phyloP scores from a whole-genome alignment of 2,329 filamentous ascomycete genomes.

The Microdochium trichocladiopsis region DNA sequence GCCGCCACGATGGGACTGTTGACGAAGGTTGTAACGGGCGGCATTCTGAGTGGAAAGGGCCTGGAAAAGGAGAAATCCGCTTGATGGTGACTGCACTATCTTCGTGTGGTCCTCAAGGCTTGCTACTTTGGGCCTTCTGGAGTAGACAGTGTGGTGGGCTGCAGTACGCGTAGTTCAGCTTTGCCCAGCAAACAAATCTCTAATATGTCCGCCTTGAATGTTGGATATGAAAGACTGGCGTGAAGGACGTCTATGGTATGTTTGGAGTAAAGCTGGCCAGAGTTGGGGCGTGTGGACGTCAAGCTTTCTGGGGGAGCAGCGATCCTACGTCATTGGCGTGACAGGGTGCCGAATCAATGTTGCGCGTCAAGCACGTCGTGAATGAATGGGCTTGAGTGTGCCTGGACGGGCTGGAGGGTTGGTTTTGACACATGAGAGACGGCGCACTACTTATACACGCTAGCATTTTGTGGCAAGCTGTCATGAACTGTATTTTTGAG shows the following conservation, averaged over 20 bases:
- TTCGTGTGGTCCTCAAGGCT: no score
- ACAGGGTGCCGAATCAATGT: background rate
- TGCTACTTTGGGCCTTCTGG: no score
- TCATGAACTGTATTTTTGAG: background rate
- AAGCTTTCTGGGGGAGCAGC: background rate
- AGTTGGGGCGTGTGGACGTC: background rate
- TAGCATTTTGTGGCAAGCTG: background rate
- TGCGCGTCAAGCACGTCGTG: background rate
- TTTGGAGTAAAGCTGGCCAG: background rate
- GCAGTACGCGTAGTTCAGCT: no score
- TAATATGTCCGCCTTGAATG: no score
- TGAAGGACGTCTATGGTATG: background rate
- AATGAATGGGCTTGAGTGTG: no score
- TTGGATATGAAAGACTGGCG: no score
- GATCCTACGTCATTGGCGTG: background rate
- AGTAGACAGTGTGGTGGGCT: no score
- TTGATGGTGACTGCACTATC: background rate
- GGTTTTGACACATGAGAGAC: no score
- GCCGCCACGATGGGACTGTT: constrained; percentile 51
- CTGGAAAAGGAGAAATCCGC: background rate
- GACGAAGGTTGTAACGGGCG: constrained; percentile 28
- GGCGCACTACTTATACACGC: no score
- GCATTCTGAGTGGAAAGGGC: background rate
- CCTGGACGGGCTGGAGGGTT: no score
- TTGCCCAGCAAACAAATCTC: no score